These are phyloP conservation scores for Aspergillus spinulosporus DNA, from an alignment of 2,329 filamentous ascomycete genomes.

Conservation along the genomic window DNA sequence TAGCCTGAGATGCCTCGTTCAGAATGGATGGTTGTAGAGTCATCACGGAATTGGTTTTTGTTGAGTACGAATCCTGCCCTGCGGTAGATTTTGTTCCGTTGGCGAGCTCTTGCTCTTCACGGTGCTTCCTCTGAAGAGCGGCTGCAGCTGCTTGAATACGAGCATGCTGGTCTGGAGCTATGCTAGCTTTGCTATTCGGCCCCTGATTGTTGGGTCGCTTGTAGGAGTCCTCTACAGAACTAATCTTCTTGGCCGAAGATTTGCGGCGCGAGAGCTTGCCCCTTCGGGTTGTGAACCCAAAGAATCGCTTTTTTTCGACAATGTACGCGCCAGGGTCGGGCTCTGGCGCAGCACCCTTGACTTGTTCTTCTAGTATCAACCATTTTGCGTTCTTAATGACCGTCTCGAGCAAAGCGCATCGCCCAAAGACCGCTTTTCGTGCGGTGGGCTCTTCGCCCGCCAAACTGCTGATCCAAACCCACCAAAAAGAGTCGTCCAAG, in stretches of 20 bases:
- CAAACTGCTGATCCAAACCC: slow-evolving; percentile 98
- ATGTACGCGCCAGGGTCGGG: slow-evolving; percentile 85
- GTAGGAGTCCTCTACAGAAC: slow-evolving; percentile 53
- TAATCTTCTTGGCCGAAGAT: slow-evolving; percentile 64
- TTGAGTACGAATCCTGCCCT: slow-evolving; percentile 51
- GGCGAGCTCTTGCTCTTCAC: slow-evolving; percentile 54
- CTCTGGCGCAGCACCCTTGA: slow-evolving; percentile 86
- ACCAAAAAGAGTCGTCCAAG: slow-evolving; percentile 97
- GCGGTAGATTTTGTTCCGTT: slow-evolving; percentile 57
- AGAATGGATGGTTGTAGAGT: slow-evolving; percentile 83
- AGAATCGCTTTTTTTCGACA: slow-evolving; percentile 92
- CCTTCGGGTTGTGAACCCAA: slow-evolving; percentile 75
- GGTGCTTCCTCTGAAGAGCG: slow-evolving; percentile 71
- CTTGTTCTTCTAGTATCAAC: slow-evolving; percentile 94
- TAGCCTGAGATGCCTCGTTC: slow-evolving; percentile 83
- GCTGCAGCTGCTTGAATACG: slow-evolving; percentile 89
- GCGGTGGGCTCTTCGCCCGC: slow-evolving; percentile 82
- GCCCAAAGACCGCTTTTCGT: slow-evolving; percentile 88
- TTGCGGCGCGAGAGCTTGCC: slow-evolving; percentile 68
- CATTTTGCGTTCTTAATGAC: slow-evolving; percentile 77
- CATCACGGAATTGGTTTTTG: slow-evolving; percentile 85
- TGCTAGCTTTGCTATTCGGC: slow-evolving; percentile 73
- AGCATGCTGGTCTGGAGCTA: slow-evolving; percentile 88
- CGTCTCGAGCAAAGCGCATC: slow-evolving; percentile 90
- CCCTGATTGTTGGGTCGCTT: slow-evolving; percentile 52